Base-by-base conservation (phyloP, 2,329 filamentous ascomycete genomes). In the Hypoxylon sp. region DNA sequence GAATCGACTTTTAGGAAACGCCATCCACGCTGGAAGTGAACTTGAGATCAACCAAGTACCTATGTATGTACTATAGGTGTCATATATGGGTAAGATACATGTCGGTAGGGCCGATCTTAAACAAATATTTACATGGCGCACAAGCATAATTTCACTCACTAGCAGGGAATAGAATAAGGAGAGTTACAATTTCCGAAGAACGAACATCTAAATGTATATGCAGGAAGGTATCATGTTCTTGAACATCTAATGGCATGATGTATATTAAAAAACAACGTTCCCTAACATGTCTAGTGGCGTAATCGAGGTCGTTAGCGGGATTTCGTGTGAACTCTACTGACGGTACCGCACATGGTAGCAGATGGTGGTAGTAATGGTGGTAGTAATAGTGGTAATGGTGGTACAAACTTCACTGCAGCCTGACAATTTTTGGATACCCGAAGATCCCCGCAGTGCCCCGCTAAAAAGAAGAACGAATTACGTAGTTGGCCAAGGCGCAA, bases 401-500 rank as follows among this genome's bases (percentile, higher is more conserved):
- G 26, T 33, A 53, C 42, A 39, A 64, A 57, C 52, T 66, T 69
- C 61, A 57, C 52, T 66, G 66, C 61, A 66, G 67, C 67, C 63
- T 60, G 59, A 63, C 63, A 62, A 26, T 26, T 31, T 26, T 64
- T 64, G 60, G 47, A 57, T 50, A 66, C 37, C 58, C 60, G 58
- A 65, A 53, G 35, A 59, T 55, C 68, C 61, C 68, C 65, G 61
- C 65, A 58, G 35, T 47, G 50, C 47, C 62, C 65, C 68, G 57
- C 59, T 39, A 35, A 63, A 60, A 63, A 58, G 11, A 46, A 17
- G 26, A 19, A 26, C 8, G 17, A 59, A 71, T 71, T 71, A 68
- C 68, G 68, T 71, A 71, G 61, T 60, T 68, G 62, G 54, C 47
- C 62, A 50, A 60, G 52, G 55, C 47, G 31, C 24, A 61, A 47